Evolutionary conservation across 2,329 filamentous ascomycete genomes (phyloP).

Genomic region (Claviceps cyperi): DNA sequence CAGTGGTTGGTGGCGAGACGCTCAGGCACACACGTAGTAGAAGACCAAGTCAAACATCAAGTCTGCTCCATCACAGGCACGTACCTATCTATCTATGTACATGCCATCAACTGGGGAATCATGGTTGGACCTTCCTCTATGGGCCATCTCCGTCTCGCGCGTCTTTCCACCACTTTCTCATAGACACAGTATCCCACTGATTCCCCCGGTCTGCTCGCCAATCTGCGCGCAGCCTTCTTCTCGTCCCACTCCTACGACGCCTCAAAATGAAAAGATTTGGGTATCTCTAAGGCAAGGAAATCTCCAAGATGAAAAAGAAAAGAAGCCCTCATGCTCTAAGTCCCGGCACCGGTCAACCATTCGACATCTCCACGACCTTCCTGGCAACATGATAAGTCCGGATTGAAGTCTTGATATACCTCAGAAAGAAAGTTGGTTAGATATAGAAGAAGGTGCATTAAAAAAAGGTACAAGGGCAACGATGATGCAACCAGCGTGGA

Average conservation of each 20-base stretch:
- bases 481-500: neutral
- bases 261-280: slow-evolving; percentile 12
- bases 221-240: slow-evolving; percentile 5
- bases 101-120: neutral
- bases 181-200: neutral
- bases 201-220: neutral
- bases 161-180: neutral
- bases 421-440: neutral
- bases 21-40: too few relatives aligned
- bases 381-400: slow-evolving; percentile 8
- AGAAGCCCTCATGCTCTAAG: slow-evolving; percentile 16
- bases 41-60: too few relatives aligned
- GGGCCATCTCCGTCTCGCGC: neutral
- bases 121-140: slow-evolving; percentile 2
- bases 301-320: too few relatives aligned
- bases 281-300: slow-evolving; percentile 21
- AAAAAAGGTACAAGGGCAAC: neutral
- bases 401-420: neutral
- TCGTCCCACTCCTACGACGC: slow-evolving; percentile 3
- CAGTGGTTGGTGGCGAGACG: too few relatives aligned
- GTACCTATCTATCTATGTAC: too few relatives aligned
- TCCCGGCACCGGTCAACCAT: slow-evolving; percentile 19
- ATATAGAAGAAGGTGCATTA: neutral
- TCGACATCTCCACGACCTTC: neutral
- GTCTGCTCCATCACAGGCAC: too few relatives aligned